Conservation (phyloP, 2,329 filamentous ascomycete species). For the Calonectria multiphialidica region DNA sequence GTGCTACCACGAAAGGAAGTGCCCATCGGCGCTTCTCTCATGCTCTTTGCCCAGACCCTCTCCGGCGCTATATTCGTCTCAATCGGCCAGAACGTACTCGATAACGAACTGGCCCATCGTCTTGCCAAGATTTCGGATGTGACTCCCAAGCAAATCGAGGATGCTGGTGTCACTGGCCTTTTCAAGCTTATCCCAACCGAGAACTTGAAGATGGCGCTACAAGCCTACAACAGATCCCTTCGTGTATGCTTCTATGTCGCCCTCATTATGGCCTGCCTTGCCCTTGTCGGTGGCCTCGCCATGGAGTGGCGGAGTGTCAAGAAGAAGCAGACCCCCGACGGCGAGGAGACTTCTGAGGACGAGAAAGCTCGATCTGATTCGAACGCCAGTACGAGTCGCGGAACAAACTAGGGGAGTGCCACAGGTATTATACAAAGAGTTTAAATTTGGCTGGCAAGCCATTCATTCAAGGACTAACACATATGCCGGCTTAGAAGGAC, state of each 20-base stretch:
- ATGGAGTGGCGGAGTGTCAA: slow-evolving; percentile 34
- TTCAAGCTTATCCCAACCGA: slow-evolving; percentile 6
- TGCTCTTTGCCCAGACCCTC: slow-evolving; percentile 59
- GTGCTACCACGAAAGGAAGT: slow-evolving; percentile 57
- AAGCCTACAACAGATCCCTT: slow-evolving; percentile 72
- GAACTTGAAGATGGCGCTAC: neutral
- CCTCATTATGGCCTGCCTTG: slow-evolving; percentile 59
- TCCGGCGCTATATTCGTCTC: slow-evolving; percentile 63
- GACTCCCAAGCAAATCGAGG: neutral
- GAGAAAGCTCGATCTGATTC: neutral
- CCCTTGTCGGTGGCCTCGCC: slow-evolving; percentile 13
- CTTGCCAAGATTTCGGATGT: neutral
- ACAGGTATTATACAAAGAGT: too few species aligned
- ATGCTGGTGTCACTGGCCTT: slow-evolving; percentile 19
- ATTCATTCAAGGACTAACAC: too few species aligned
- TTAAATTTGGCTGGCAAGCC: too few species aligned
- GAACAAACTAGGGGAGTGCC: neutral
- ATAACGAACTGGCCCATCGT: slow-evolving; percentile 52
- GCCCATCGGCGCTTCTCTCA: slow-evolving; percentile 59
- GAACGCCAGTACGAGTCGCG: neutral
- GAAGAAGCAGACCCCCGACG: slow-evolving; percentile 11
- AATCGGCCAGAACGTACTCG: slow-evolving; percentile 64
- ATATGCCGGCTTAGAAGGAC: too few species aligned
- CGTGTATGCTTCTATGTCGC: slow-evolving; percentile 71
- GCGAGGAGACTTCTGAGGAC: neutral